Evolutionary conservation across 495 filamentous ascomycete species (phyloP), one percentile per base, ranked within the genome.

Genomic region (Talaromyces adpressus): DNA sequence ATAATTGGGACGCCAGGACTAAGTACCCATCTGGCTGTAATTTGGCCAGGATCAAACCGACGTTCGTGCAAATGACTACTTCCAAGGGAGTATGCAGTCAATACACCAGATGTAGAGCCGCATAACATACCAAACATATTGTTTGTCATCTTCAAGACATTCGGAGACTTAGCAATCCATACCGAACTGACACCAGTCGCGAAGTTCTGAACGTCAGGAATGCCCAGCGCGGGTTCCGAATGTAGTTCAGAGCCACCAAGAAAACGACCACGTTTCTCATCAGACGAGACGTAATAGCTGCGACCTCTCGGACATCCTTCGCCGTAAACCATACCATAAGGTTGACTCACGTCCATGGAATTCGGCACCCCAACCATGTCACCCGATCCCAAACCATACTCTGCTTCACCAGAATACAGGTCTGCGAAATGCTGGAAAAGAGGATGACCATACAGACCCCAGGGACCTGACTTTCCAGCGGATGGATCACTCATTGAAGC

Each of bases 1-100:
- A 97, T 84, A 52, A 98, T 93, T 5, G 94, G 94, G 5, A 98
- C 91, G 49, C 94, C 94, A 2, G 94, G 95, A 65, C 91, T 90
- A 25, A 98, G 79, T 23, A 90, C 86, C 92, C 93, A 98, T 65
- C 85, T 87, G 60, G 89, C 89, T 27, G 91, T 94, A 51, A 92
- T 79, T 62, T 93, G 88, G 5, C 91, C 92, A 29, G 86, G 84
- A 41, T 82, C 80, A 66, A 87, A 86, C 20, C 88, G 87, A 39
- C 83, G 80, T 9, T 87, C 87, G 36, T 85, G 83, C 4, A 85
- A 76, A 18, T 86, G 85, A 72, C 86, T 83, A 8, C 82, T 80
- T 36, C 91, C 91, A 6, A 97, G 72, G 14, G 91, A 87, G 73
- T 92, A 97, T 0, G 89, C 81, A 2, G 91, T 89, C 22, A 98